These are phyloP conservation scores for Xerocomus potaroensis DNA, from an alignment of 768 basidiomycete genomes.

Conservation along the genomic window DNA sequence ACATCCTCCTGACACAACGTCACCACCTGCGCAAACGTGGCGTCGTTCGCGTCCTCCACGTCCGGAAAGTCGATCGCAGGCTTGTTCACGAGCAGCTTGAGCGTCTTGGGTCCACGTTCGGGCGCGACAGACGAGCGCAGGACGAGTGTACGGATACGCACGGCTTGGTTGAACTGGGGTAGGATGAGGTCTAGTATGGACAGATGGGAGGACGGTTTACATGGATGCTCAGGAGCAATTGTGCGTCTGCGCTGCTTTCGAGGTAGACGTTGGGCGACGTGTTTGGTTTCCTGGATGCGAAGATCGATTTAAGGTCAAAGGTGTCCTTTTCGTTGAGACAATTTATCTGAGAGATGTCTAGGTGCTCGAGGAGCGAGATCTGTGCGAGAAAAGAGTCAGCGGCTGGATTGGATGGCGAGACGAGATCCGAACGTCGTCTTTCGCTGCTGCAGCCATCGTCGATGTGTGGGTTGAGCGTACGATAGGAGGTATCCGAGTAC, in stretches of 20 bases:
- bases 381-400: constrained; percentile 21
- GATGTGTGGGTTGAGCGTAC: neutral
- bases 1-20: constrained; percentile 49
- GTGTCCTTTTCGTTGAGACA: constrained; percentile 62
- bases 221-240: constrained; percentile 63
- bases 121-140: constrained; percentile 37
- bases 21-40: constrained; percentile 53
- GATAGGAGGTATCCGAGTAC: constrained; percentile 16
- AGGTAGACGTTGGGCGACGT: constrained; percentile 42
- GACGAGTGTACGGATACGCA: constrained; percentile 57
- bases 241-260: constrained; percentile 68
- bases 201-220: constrained; percentile 36
- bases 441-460: constrained; percentile 19
- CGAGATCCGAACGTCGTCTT: constrained; percentile 28
- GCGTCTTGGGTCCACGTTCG: constrained; percentile 49
- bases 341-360: constrained; percentile 57
- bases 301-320: constrained; percentile 51
- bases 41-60: constrained; percentile 49
- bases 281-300: constrained; percentile 43
- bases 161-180: constrained; percentile 62
- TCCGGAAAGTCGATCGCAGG: constrained; percentile 62
- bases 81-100: constrained; percentile 63
- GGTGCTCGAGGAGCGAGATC: constrained; percentile 52
- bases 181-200: neutral
- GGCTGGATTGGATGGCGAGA: neutral